A percentile compares a stretch with the other conserved stretches of the same genome.
Conservation (phyloP, 1,284 basidiomycete genomes). For the Fomitiporia mediterranea region DNA sequence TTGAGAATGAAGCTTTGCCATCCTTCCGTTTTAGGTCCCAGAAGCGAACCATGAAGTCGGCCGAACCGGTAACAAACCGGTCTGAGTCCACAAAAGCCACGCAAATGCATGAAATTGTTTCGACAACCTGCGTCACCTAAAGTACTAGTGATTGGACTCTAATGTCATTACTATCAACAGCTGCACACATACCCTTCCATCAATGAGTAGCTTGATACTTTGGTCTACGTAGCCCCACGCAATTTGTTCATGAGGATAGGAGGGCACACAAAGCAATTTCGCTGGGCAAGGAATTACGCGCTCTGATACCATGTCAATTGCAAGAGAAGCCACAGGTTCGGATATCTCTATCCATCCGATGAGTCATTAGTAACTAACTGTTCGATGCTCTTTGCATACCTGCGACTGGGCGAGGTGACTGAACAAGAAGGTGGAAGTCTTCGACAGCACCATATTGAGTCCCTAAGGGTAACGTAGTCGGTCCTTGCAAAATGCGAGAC, state of each 20-base stretch:
- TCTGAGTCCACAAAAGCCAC: constrained; percentile 72
- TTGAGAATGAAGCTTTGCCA: constrained; percentile 32
- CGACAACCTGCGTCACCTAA: constrained; percentile 70
- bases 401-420: constrained; percentile 54
- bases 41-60: constrained; percentile 71
- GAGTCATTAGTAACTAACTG: neutral
- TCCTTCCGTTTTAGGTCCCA: constrained; percentile 57
- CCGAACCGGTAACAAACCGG: constrained; percentile 72
- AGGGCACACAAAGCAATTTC: constrained; percentile 56
- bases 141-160: neutral
- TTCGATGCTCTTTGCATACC: constrained; percentile 35
- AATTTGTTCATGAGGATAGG: constrained; percentile 61
- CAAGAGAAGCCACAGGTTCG: constrained; percentile 46
- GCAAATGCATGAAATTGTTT: constrained; percentile 68
- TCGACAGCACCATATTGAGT: constrained; percentile 77
- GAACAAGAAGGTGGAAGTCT: constrained; percentile 59
- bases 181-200: constrained; percentile 47
- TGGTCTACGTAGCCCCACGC: constrained; percentile 56
- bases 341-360: constrained; percentile 43
- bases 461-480: constrained; percentile 64
- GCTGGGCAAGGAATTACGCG: constrained; percentile 60
- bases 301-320: constrained; percentile 53
- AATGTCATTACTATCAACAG: constrained; percentile 17
- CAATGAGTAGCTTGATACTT: constrained; percentile 54
- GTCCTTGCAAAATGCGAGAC: constrained; percentile 63